A percentile compares a stretch with the other conserved stretches of the same genome.
phyloP scores from a whole-genome alignment of 1,284 basidiomycete genomes.

The Phellopilus nigrolimitatus region DNA sequence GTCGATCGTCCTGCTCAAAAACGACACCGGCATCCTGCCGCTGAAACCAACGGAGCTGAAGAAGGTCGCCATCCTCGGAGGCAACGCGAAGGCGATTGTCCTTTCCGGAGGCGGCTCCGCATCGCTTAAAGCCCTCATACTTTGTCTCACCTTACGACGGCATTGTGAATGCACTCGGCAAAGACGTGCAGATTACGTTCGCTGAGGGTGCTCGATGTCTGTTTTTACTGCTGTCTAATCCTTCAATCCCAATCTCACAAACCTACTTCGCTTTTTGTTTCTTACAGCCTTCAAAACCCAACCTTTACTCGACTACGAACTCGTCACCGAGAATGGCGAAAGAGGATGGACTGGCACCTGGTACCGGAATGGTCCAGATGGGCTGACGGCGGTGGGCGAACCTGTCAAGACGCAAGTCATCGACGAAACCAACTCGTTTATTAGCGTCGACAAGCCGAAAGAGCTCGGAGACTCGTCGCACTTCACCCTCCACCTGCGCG shows the following conservation, averaged over 20 bases:
- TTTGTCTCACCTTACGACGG: conserved; percentile 70
- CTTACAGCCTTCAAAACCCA: conserved; percentile 56
- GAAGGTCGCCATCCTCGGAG: conserved; percentile 73
- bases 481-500: conserved; percentile 48
- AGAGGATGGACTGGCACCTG: conserved; percentile 61
- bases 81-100: conserved; percentile 65
- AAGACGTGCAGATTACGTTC: conserved; percentile 52
- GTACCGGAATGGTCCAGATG: conserved; percentile 57
- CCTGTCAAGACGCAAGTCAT: conserved; percentile 44
- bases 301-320: conserved; percentile 61
- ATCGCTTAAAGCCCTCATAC: conserved; percentile 65
- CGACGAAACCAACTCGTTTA: conserved; percentile 65
- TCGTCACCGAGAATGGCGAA: conserved; percentile 50
- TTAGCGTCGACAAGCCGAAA: conserved; percentile 49
- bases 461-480: conserved; percentile 52
- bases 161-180: conserved; percentile 47
- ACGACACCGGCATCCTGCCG: conserved; percentile 57
- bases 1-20: conserved; percentile 73
- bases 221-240: background rate
- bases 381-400: conserved; percentile 42
- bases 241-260: background rate
- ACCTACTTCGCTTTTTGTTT: background rate
- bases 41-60: conserved; percentile 47
- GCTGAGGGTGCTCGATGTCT: conserved; percentile 58
- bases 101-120: conserved; percentile 77